Evolutionary conservation across 2,329 filamentous ascomycete species (phyloP), one percentile per base, ranked within the genome.

Genomic region (Hansfordia pulvinata): DNA sequence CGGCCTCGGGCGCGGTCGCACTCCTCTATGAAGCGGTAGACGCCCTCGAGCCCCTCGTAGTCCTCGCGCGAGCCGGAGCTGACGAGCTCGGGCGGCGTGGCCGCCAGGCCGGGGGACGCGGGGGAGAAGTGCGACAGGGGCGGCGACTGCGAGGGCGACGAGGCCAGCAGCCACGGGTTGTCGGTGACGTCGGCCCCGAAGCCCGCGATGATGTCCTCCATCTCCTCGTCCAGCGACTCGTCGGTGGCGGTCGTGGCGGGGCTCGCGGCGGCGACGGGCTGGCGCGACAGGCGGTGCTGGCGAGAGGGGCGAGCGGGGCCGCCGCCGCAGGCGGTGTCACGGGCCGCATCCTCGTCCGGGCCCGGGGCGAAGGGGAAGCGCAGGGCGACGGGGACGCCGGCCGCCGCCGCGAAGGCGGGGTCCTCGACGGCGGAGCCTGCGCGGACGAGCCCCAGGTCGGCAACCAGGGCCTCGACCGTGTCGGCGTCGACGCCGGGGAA

Each of bases 401-500:
- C 63, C 30, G 67, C 70, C 6, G 52, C 43, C 29, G 82, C 70
- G 40, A 93, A 93, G 11, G 77, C 74, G 17, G 52, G 35, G 36
- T 96, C 90, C 54, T 96, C 78, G 9, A 67, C 59, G 4, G 96
- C 69, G 4, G 81, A 58, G 2, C 90, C 90, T n/a, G n/a, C n/a
- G 28, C 84, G 68, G 35, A 76, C 72, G 6, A 98, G 65, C n/a
- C 79, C 81, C 8, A 93, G 65, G 47, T 98, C 90, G 24, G 83
- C 73, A 47, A 86, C 94, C 1, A 98, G 64, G 3, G 65, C 62
- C 45, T 93, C 83, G 0, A 93, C 79, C 0, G 81, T 82, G 10
- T 76, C 70, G 1, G 74, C 74, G 42, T 96, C 88, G 34, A 90
- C 86, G 3, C 90, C 90, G 0, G 86, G 85, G 44, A 98, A 96